phyloP scores from a whole-genome alignment of 805 yeast genomes.

The Grigorovia yakushimaensis region DNA sequence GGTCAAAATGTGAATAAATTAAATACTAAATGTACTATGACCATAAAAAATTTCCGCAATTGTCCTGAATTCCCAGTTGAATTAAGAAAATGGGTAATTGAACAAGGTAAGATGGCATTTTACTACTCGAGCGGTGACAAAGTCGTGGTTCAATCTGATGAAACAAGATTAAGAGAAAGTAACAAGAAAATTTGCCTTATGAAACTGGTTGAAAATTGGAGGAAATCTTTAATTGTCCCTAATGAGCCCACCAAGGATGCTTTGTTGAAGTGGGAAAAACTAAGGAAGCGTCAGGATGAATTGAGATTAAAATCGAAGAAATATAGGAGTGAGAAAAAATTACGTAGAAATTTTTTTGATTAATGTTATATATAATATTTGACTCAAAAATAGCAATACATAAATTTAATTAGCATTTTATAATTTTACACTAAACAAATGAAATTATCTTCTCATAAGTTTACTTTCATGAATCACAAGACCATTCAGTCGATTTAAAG shows the following conservation, averaged over 20 bases:
- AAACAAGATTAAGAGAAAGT: constrained; percentile 44
- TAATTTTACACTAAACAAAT: neutral
- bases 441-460: neutral
- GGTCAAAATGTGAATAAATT: constrained; percentile 81
- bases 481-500: too few relatives aligned
- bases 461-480: too few relatives aligned
- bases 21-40: constrained; percentile 49
- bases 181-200: constrained; percentile 50
- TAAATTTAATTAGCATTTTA: too few relatives aligned
- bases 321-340: constrained; percentile 30
- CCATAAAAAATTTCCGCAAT: constrained; percentile 36
- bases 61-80: constrained; percentile 53
- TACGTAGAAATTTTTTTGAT: neutral
- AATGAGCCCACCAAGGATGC: constrained; percentile 39
- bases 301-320: constrained; percentile 31
- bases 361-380: neutral
- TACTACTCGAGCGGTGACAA: constrained; percentile 44
- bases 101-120: constrained; percentile 35
- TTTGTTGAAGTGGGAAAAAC: constrained; percentile 41
- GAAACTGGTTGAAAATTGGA: constrained; percentile 35
- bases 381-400: neutral
- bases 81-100: constrained; percentile 22
- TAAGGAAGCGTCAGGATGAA: constrained; percentile 27
- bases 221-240: constrained; percentile 26
- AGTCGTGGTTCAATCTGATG: constrained; percentile 51